Base-by-base conservation (phyloP, 768 basidiomycete species). In the Trametes cingulata region DNA sequence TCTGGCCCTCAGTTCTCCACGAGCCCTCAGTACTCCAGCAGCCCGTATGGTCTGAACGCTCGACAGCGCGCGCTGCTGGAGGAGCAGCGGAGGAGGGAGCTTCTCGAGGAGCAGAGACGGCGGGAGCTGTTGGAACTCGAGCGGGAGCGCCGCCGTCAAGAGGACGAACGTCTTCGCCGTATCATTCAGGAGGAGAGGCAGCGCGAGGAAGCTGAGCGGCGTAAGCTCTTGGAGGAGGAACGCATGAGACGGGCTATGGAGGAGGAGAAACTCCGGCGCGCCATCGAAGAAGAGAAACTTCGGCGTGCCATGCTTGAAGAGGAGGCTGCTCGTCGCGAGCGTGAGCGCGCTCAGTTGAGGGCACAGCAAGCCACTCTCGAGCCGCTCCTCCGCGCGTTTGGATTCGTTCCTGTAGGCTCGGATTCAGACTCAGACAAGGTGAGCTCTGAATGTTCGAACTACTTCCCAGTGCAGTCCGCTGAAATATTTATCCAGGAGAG, bases 21-120 rank as follows among this genome's bases (percentile, higher is more conserved):
- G 10, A 20, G 43, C 25, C 56, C 56, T 2, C 56, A 42, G 56
- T 61, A 54, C 36, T 25, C 36, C 60, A 61, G 39, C 39, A 40
- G 35, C 60, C 56, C 43, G 52, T 22, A 45, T 39, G 54, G 53
- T 20, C 25, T 70, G 41, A 61, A 67, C 45, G 51, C 60, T 27
- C 58, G 65, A 45, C 39, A 56, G 45, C 49, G 67, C 29, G 52
- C 60, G 52, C 14, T 64, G 24, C 29, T 67, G 60, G 58, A 68
- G 58, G 68, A 69, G 53, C 65, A 67, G 54, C 57, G 60, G 40
- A 61, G 61, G 55, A 60, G 62, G 60, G 56, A 63, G 50, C 27
- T 63, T 61, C 52, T 67, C 35, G 69, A 67, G 50, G 65, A 67
- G 39, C 58, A 60, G 47, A 57, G 60, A 37, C 58, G 56, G 39